phyloP scores from a whole-genome alignment of 108 stramenopile genomes.

The Cyclotella kingstonii region DNA sequence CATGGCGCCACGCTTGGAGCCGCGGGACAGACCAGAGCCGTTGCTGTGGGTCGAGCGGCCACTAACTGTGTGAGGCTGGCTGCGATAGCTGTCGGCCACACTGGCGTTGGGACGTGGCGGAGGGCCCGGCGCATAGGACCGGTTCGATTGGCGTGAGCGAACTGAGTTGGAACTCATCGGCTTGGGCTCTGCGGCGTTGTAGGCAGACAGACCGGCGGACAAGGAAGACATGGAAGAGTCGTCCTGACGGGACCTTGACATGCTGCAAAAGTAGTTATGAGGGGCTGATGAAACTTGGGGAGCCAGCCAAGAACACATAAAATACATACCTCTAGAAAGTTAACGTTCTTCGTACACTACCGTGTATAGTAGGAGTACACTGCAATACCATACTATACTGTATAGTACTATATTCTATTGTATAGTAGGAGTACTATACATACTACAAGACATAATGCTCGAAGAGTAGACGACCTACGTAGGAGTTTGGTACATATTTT shows the following conservation, averaged over 20 bases:
- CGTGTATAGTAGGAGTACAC: too few species aligned
- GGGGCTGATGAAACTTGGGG: too few species aligned
- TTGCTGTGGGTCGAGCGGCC: conserved; percentile 13
- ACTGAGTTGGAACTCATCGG: conserved; percentile 15
- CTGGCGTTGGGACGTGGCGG: conserved; percentile 1
- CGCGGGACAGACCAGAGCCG: conserved; percentile 7
- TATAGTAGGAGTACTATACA: too few species aligned
- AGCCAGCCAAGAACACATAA: too few species aligned
- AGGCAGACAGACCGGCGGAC: conserved; percentile 33
- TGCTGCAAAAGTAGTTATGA: too few species aligned
- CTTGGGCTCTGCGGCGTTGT: conserved; percentile 47
- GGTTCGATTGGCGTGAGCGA: conserved; percentile 6
- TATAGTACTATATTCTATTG: too few species aligned
- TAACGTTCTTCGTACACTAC: too few species aligned
- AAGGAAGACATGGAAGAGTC: conserved; percentile 36
- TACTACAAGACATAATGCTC: too few species aligned
- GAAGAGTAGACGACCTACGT: too few species aligned
- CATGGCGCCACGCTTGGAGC: not conserved
- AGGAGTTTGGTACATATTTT: too few species aligned
- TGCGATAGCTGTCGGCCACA: conserved; percentile 17
- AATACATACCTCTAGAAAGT: too few species aligned
- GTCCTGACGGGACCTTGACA: conserved; percentile 22
- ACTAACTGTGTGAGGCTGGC: conserved; percentile 6
- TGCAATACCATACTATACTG: too few species aligned
- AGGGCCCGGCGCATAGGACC: conserved; percentile 4